A percentile compares a stretch with the other conserved stretches of the same genome.
phyloP scores from a whole-genome alignment of 106 monocot species.

The Triglochin maritima region DNA sequence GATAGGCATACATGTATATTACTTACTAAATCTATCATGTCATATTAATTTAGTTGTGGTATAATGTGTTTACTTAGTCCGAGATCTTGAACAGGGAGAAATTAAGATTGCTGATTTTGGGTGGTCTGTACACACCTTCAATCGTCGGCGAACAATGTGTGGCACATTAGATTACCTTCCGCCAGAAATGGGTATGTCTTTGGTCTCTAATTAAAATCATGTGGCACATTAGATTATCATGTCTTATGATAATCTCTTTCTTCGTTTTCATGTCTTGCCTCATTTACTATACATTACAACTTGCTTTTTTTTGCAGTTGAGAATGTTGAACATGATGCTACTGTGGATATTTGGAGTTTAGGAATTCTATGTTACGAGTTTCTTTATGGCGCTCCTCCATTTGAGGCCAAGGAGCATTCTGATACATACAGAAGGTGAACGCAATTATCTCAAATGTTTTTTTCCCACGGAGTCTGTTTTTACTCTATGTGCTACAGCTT shows the following conservation, averaged over 20 bases:
- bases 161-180: constrained; percentile 97
- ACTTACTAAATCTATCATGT: not conserved
- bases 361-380: constrained; percentile 93
- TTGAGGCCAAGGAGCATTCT: constrained; percentile 94
- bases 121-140: constrained; percentile 98
- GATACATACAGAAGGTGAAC: constrained; percentile 88
- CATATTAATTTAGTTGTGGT: not conserved
- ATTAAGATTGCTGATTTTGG: constrained; percentile 99
- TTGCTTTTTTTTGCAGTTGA: constrained; percentile 44
- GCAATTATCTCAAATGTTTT: no score
- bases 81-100: constrained; percentile 47
- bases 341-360: constrained; percentile 97
- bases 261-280: not conserved
- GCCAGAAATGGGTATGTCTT: constrained; percentile 89
- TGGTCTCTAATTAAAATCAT: not conserved
- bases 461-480: no score
- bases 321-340: constrained; percentile 87
- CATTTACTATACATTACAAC: not conserved
- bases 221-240: no score
- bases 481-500: no score
- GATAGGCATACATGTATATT: constrained; percentile 67
- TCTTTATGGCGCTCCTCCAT: constrained; percentile 90
- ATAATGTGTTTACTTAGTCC: not conserved
- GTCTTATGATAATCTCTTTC: no score
- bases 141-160: constrained; percentile 86